These are phyloP conservation scores for Neopestalotiopsis sp. DNA, from an alignment of 2,329 filamentous ascomycete genomes.

Conservation along the genomic window DNA sequence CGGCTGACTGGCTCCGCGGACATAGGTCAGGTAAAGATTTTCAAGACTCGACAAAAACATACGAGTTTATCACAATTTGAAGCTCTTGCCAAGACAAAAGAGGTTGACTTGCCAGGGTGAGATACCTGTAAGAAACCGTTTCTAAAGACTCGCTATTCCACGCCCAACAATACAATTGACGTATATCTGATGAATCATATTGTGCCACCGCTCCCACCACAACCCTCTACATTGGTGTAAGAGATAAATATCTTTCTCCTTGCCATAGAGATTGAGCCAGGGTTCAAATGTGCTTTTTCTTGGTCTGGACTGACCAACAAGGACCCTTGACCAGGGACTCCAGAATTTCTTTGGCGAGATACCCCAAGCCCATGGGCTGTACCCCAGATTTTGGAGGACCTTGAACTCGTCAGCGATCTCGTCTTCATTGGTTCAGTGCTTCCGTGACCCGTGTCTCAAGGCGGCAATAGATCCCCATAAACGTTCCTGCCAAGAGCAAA, in stretches of 20 bases:
- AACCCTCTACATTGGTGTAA: background rate
- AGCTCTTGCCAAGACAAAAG: background rate
- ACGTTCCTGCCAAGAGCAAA: conserved; percentile 14
- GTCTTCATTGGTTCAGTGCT: conserved; percentile 4
- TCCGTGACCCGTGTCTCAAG: background rate
- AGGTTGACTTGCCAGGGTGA: background rate
- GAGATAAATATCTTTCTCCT: background rate
- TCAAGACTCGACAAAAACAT: background rate
- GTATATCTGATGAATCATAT: background rate
- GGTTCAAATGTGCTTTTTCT: background rate
- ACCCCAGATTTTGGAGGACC: background rate
- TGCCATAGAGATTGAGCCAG: background rate
- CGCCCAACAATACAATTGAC: background rate
- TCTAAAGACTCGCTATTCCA: background rate
- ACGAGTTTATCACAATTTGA: background rate
- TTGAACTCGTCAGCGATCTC: conserved; percentile 8
- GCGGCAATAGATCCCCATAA: conserved; percentile 4
- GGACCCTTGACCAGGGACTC: background rate
- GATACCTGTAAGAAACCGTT: background rate
- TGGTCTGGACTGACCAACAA: background rate
- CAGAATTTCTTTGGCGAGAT: background rate
- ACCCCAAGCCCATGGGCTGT: background rate
- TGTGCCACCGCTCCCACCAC: background rate
- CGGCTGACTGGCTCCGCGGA: background rate
- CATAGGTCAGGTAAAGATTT: background rate